Percentiles rank a stretch among this genome's conserved stretches.
Evolutionary conservation across 1,139 yeast species (phyloP).

Genomic region (Yamadazyma triangularis): DNA sequence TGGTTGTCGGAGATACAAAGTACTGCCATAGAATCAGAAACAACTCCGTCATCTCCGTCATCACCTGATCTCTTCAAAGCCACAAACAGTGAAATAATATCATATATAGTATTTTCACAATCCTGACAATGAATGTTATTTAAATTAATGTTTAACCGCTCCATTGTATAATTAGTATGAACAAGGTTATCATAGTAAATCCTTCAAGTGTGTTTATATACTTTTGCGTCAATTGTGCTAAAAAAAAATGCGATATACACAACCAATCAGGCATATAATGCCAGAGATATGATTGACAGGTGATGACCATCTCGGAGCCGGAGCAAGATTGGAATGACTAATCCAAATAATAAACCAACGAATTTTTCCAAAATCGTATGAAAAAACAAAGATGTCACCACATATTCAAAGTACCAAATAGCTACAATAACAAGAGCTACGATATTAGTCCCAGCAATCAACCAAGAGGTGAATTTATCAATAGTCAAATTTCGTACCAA

Average conservation of each 20-base stretch:
- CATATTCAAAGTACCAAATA: constrained; percentile 43
- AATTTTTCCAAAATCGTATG: constrained; percentile 57
- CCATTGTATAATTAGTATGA: constrained; percentile 14
- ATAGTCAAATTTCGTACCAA: not conserved
- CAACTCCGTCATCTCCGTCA: not conserved
- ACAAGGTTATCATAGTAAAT: not conserved
- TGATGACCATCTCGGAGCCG: constrained; percentile 1
- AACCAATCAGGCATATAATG: too few relatives aligned
- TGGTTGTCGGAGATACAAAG: constrained; percentile 15
- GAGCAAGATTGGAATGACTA: constrained; percentile 28
- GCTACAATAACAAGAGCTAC: constrained; percentile 9
- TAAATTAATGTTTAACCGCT: constrained; percentile 24
- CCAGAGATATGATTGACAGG: too few relatives aligned
- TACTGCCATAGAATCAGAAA: constrained; percentile 5
- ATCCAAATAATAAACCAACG: constrained; percentile 47
- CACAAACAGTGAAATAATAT: constrained; percentile 13
- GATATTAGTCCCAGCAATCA: not conserved
- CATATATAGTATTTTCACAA: constrained; percentile 37
- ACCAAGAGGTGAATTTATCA: not conserved
- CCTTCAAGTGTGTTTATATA: not conserved
- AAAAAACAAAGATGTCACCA: constrained; percentile 56
- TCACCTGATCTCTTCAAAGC: constrained; percentile 1
- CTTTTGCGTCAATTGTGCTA: constrained; percentile 5
- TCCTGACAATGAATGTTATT: constrained; percentile 50
- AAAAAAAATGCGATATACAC: not conserved